Percentiles rank a stretch among this genome's conserved stretches.
phyloP scores from a whole-genome alignment of 1,284 basidiomycete genomes.

The Phenoliferia sp. region DNA sequence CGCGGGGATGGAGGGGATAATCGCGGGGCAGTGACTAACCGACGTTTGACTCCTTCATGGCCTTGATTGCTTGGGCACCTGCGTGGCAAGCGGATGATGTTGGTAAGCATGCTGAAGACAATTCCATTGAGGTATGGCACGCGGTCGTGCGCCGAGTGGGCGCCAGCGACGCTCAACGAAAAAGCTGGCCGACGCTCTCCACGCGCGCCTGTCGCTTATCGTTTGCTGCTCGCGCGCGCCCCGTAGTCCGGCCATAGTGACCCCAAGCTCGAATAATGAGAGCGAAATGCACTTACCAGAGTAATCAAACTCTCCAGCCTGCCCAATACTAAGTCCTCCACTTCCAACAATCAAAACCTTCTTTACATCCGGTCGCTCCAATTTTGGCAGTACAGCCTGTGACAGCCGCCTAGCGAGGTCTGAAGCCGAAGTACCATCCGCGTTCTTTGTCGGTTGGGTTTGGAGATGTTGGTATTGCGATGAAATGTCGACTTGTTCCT shows the following conservation, averaged over 20 bases:
- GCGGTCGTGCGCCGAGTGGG: too few relatives aligned
- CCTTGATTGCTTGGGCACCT: slow-evolving; percentile 94
- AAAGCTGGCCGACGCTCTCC: too few relatives aligned
- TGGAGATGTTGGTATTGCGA: slow-evolving; percentile 34
- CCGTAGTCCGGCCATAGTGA: too few relatives aligned
- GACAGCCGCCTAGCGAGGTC: slow-evolving; percentile 87
- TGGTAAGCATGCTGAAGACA: not conserved
- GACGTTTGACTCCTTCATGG: slow-evolving; percentile 82
- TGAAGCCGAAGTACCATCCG: slow-evolving; percentile 47
- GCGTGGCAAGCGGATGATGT: slow-evolving; percentile 7
- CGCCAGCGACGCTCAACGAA: too few relatives aligned
- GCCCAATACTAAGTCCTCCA: slow-evolving; percentile 94
- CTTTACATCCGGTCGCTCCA: slow-evolving; percentile 80
- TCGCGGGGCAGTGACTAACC: not conserved
- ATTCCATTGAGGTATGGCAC: too few relatives aligned
- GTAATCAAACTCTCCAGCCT: slow-evolving; percentile 99
- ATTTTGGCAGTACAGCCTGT: slow-evolving; percentile 80
- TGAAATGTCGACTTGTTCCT: slow-evolving; percentile 27
- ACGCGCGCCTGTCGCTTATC: too few relatives aligned
- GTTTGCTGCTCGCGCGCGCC: too few relatives aligned
- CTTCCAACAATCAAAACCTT: slow-evolving; percentile 96
- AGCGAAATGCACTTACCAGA: slow-evolving; percentile 57
- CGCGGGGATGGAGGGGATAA: not conserved
- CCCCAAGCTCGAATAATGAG: not conserved
- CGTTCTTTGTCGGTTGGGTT: slow-evolving; percentile 8